These are phyloP conservation scores for Boeremia lycopersici DNA, from an alignment of 2,329 filamentous ascomycete species.

Conservation along the genomic window DNA sequence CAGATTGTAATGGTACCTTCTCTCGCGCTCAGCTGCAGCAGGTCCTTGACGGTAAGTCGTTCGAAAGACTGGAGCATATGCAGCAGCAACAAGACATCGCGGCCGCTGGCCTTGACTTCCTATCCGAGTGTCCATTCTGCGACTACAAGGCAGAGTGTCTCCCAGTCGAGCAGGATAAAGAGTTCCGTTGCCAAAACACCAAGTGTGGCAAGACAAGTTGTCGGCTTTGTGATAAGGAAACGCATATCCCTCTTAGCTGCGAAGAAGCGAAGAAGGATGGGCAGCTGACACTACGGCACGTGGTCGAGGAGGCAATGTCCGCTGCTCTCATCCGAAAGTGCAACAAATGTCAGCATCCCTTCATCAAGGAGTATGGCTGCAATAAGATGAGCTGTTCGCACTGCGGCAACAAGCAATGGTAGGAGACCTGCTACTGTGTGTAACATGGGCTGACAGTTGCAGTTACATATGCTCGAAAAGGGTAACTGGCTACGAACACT, in stretches of 20 bases:
- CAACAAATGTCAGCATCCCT: constrained; percentile 73
- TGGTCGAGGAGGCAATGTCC: constrained; percentile 85
- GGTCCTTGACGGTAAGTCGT: constrained; percentile 64
- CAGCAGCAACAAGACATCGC: constrained; percentile 73
- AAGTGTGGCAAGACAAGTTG: constrained; percentile 64
- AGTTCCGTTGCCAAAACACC: constrained; percentile 73
- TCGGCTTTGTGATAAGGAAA: constrained; percentile 66
- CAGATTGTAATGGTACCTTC: constrained; percentile 66
- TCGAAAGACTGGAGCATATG: constrained; percentile 69
- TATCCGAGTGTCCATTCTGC: constrained; percentile 82
- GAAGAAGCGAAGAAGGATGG: constrained; percentile 67
- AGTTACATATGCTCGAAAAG: constrained; percentile 75
- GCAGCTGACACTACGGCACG: constrained; percentile 65
- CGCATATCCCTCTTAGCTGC: constrained; percentile 76
- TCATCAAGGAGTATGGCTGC: constrained; percentile 79
- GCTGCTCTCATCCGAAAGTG: constrained; percentile 77
- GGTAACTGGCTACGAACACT: constrained; percentile 71
- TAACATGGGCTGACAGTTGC: constrained; percentile 8
- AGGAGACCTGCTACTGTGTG: constrained; percentile 22
- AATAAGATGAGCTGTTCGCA: constrained; percentile 80
- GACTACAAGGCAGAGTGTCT: constrained; percentile 77
- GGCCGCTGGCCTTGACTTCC: constrained; percentile 71
- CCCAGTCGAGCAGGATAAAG: constrained; percentile 68
- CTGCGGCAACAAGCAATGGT: constrained; percentile 62
- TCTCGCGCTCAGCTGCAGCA: constrained; percentile 58